Base-by-base conservation (phyloP, 1,139 yeast species). In the Blastobotrys elegans region DNA sequence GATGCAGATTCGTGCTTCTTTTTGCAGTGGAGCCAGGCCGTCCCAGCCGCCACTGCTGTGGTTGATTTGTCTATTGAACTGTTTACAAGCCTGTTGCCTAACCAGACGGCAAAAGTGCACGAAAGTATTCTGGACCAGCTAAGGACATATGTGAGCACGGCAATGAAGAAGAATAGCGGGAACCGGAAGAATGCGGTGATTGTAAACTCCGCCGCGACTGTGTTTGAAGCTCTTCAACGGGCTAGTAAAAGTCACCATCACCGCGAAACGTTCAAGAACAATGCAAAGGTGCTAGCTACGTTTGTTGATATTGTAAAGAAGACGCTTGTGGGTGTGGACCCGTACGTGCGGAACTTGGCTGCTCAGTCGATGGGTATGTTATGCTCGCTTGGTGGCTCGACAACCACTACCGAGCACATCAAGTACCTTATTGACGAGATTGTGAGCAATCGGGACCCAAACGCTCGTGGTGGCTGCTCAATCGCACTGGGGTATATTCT, bases 41-140 rank as follows among this genome's bases (percentile, higher is more conserved):
- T 60, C 10, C 62, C 69, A n/a, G 56, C 65, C n/a, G 52, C 58
- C 4, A 61, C 69, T 1, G 74, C 87, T 22, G 72, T 85, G 11
- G 76, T 88, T 20, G 96, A 92, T 64, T 65, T 78, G 1, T 82
- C 96, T 0, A 82, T 92, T 58, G 89, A 84, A 51, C 71, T 89
- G 4, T 86, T 89, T 59, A 81, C 85, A 10, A 61, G 76, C 7
- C 74, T 84, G 0, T 84, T 92, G 56, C 88, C 95, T 0, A 72
- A 75, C 51, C 75, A 92, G 56, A 79, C 90, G n/a, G 66, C 79
- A 8, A 86, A 88, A 53, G 84, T 92, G 48, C 97, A 92, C 60
- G 82, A 84, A 49, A 88, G 97, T 1, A 73, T 92, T 32, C 66
- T 92, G 41, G 97, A 90, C 56, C 89, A 84, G 51, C 68, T 92